Evolutionary conservation across 164 flowering plant genomes (phyloP), one percentile per base, ranked within the genome.

Genomic region (Chimonanthus praecox): DNA sequence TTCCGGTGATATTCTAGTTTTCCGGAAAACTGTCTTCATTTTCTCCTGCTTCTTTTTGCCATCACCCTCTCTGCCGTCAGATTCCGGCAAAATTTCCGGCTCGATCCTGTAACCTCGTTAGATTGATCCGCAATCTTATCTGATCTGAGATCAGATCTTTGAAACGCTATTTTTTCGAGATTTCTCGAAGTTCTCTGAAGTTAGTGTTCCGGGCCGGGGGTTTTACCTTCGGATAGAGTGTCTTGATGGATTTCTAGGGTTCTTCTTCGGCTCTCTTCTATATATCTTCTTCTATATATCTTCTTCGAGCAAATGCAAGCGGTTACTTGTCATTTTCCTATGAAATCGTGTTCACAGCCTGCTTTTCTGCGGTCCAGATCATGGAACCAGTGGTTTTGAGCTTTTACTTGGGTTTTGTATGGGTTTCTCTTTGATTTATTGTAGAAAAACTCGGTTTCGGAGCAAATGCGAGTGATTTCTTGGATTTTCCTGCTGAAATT

Each of bases 11-110:
- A 1, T 5, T 62, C 16, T 67, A 47, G 50, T 49, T 3, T 48
- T 61, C 21, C 21, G 8, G 58, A 33, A 33, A 33, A 1, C 33
- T 6, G 21, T 45, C 2, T 2, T 13, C 4, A 44, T 49, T 6
- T 4, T 66, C 60, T 48, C 6, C 2, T 2, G 43, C 21, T 47
- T 21, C 13, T 6, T 64, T 58, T 43, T 63, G 4, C 13, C 51
- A 15, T 64, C 64, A 47, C 16, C 6, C 18, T 45, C 68, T 15
- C 11, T 43, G 68, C 16, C 48, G 60, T 47, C 44, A 68, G 45
- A 61, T 43, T 63, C 68, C 72, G 78, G 46, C 9, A 47, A 63
- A 49, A 47, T 45, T 45, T 65, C 50, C 72, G 63, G 20, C 49
- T 15, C 16, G 61, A 5, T 47, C 9, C 21, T 8, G 67, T 44